phyloP scores from a whole-genome alignment of 495 filamentous ascomycete genomes.

The Friedmanniomyces simplex region DNA sequence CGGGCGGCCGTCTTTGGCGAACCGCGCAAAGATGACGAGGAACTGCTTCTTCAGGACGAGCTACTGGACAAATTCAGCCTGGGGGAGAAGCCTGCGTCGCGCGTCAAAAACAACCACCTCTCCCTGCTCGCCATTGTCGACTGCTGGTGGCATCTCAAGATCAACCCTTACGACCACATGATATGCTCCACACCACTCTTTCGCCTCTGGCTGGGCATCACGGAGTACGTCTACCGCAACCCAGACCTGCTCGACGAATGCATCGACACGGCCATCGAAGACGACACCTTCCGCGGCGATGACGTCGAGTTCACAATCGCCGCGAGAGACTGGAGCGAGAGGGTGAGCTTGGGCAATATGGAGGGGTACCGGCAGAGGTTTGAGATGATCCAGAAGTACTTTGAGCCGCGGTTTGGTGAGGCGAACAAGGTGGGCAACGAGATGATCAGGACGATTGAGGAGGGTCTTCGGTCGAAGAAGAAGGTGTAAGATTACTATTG shows the following conservation, averaged over 20 bases:
- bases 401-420: conserved; percentile 76
- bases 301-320: conserved; percentile 97
- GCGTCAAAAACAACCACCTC: conserved; percentile 81
- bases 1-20: conserved; percentile 67
- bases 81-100: conserved; percentile 51
- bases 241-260: conserved; percentile 72
- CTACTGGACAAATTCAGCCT: conserved; percentile 82
- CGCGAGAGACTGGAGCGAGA: conserved; percentile 87
- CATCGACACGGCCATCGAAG: conserved; percentile 74
- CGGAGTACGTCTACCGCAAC: conserved; percentile 89
- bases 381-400: conserved; percentile 77
- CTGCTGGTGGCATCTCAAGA: conserved; percentile 88
- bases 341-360: conserved; percentile 82
- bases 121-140: conserved; percentile 96
- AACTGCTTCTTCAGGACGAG: conserved; percentile 66
- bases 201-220: conserved; percentile 93
- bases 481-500: no score
- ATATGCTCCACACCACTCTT: conserved; percentile 98
- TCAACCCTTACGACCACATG: conserved; percentile 97
- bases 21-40: conserved; percentile 36
- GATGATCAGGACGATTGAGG: conserved; percentile 93
- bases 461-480: conserved; percentile 42
- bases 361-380: conserved; percentile 84
- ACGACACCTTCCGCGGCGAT: conserved; percentile 77
- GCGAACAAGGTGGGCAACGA: conserved; percentile 80